Conservation (phyloP, 1,139 yeast species). For the Taiozyma sp. region DNA sequence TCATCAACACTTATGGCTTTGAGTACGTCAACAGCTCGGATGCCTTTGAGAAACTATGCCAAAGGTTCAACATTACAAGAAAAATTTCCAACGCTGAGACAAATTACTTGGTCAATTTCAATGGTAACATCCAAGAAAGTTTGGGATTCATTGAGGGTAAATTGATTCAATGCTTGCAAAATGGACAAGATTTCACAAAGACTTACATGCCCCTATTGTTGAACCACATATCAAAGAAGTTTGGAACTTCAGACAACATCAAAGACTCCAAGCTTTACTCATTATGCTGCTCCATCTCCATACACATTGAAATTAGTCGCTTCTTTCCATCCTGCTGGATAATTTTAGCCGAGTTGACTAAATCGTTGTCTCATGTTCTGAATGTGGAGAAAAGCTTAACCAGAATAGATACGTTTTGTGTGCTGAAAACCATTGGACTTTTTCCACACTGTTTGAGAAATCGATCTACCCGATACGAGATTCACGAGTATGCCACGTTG, state of each 20-base stretch:
- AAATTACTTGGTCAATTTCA: slow-evolving; percentile 6
- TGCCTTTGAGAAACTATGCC: slow-evolving; percentile 12
- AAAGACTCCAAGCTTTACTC: slow-evolving; percentile 17
- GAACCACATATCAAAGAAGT: slow-evolving; percentile 3
- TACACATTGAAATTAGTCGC: slow-evolving; percentile 12
- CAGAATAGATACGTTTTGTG: slow-evolving; percentile 14
- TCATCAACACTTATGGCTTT: slow-evolving; percentile 11
- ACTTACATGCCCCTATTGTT: slow-evolving; percentile 6
- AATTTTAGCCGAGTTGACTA: slow-evolving; percentile 9
- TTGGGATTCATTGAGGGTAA: slow-evolving; percentile 11
- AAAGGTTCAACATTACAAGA: slow-evolving; percentile 6
- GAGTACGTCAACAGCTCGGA: slow-evolving; percentile 10
- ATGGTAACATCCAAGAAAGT: slow-evolving; percentile 12
- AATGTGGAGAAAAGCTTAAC: slow-evolving; percentile 10
- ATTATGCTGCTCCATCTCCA: slow-evolving; percentile 16
- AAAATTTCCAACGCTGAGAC: slow-evolving; percentile 7
- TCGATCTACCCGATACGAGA: slow-evolving; percentile 12
- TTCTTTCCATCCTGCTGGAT: slow-evolving; percentile 15
- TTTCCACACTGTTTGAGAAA: slow-evolving; percentile 13
- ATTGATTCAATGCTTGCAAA: slow-evolving; percentile 8
- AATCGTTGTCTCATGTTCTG: slow-evolving; percentile 5
- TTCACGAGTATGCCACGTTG: slow-evolving; percentile 11
- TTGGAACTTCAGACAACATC: slow-evolving; percentile 6
- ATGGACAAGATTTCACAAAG: slow-evolving; percentile 5
- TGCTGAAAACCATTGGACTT: slow-evolving; percentile 11